Base-by-base conservation (phyloP, 139 green algal species). In the Chlorella sp. region DNA sequence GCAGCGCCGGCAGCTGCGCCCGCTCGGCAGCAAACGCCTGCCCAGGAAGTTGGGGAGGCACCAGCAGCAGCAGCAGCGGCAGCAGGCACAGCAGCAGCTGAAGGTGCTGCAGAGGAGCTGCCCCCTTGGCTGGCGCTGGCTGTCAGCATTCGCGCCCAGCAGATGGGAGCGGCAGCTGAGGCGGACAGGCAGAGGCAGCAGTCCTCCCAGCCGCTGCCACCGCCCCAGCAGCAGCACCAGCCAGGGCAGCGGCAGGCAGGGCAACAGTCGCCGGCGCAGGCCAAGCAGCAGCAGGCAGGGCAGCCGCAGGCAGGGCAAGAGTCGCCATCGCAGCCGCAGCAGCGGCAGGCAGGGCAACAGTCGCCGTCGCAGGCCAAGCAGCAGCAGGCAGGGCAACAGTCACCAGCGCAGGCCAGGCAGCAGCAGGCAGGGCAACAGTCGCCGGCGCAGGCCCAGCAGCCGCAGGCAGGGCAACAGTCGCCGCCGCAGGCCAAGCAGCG, bases 41-140 rank as follows among this genome's bases (percentile, higher is more conserved):
- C 73, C 18, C 5, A 26, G n/a, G 28, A 16, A 24, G 69, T n/a
- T 42, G n/a, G 3, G 19, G 19, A 39, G 24, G 2, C 22, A n/a
- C 37, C 22, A n/a, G 73, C 73, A 48, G 73, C 73, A 48, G 34
- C 73, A 22, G 30, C 57, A 34, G 34, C 34, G 22, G 81, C 81
- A 53, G 40, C n/a, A 32, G 36, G 3, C 39, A 40, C 79, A 75
- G 79, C 79, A 84, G 48, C 80, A 71, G 80, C 48, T 15, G 37
- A 68, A 12, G 69, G 24, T 32, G 30, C 30, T 34, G 48, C 15
- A 28, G 30, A 88, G 12, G 84, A 88, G 66, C 84, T 88, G 68
- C 84, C 84, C 1, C 84, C 84, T 0, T 88, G 84, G 84, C 39
- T 88, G 37, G 84, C 84, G 1, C 68, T 88, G 30, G 84, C 84